A percentile compares a stretch with the other conserved stretches of the same genome.
Evolutionary conservation across 768 basidiomycete species (phyloP).

Genomic region (Lentinus tigrinus): DNA sequence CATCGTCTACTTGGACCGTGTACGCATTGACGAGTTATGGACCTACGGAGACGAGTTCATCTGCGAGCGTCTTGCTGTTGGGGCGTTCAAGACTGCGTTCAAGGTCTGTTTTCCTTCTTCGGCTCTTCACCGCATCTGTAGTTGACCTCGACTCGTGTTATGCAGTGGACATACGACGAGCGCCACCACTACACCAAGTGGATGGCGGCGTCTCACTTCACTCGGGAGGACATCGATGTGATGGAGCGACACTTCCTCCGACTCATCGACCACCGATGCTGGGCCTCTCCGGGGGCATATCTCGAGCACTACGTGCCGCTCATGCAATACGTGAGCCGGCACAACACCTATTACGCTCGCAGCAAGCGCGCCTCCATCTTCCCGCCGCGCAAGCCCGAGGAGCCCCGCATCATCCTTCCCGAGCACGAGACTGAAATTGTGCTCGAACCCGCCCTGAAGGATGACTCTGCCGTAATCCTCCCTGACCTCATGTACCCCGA

Average conservation of each 20-base stretch:
- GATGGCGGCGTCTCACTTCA: slow-evolving; percentile 17
- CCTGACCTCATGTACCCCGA: slow-evolving; percentile 14
- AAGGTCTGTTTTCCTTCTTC: slow-evolving; percentile 27
- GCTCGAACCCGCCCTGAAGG: neutral
- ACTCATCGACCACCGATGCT: slow-evolving; percentile 28
- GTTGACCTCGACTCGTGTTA: neutral
- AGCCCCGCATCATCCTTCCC: neutral
- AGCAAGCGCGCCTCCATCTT: neutral
- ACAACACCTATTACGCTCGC: neutral
- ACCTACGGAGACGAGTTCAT: slow-evolving; percentile 23
- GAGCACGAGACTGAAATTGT: neutral
- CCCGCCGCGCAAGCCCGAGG: neutral
- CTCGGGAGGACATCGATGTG: slow-evolving; percentile 45
- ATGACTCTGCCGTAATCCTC: neutral
- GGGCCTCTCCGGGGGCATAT: slow-evolving; percentile 22
- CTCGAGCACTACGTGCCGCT: slow-evolving; percentile 17
- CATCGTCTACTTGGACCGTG: slow-evolving; percentile 27
- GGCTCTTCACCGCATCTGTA: neutral
- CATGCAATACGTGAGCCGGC: neutral
- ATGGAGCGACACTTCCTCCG: slow-evolving; percentile 31
- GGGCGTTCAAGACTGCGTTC: slow-evolving; percentile 40
- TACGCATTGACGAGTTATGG: slow-evolving; percentile 15
- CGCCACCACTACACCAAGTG: slow-evolving; percentile 29
- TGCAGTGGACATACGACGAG: slow-evolving; percentile 77
- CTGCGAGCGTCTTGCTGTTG: slow-evolving; percentile 42